Evolutionary conservation across 495 filamentous ascomycete genomes (phyloP), one percentile per base, ranked within the genome.

Genomic region (Aspergillus wentii): DNA sequence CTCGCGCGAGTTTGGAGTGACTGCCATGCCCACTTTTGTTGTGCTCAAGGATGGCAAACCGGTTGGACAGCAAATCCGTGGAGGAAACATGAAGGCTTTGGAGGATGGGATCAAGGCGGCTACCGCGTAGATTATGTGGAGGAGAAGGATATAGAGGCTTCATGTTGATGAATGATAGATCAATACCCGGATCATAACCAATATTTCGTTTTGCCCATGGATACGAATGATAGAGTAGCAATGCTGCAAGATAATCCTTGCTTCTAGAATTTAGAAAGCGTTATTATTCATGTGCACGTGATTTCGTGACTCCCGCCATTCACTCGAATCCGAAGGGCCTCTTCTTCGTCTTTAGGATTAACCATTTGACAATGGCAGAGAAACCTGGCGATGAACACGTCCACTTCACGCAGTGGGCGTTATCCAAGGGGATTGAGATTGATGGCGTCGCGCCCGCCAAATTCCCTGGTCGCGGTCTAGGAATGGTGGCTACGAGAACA

Each of bases 21-120:
- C 82, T 49, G 86, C 88, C 51, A 94, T 95, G 88, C 88, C 88
- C 29, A 91, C 88, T 3, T 92, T 95, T 62, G 30, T 78, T 14
- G 54, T 88, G 33, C 94, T 88, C 72, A 85, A 83, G 71, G 61
- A 81, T 44, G 86, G 83, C 30, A 68, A 80, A 44, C 16, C 14
- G 33, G 28, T 33, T 33, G 41, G 38, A 55, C 69, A 43, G 45
- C 41, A 41, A 16, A 21, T 51, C n/a, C 39, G 46, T 6, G 43
- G 48, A 5, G 48, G 42, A 6, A 51, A 51, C n/a, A 36, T 46
- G 48, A 35, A 33, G 42, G 48, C 44, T 30, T 13, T 46, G 39
- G 48, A 51, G 43, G 42, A 43, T 30, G 33, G 23, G 2, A 46
- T 51, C n/a, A 51, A 51, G 42, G 16, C 17, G 0, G 29, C 34